Evolutionary conservation across 2,329 filamentous ascomycete species (phyloP), one percentile per base, ranked within the genome.

Genomic region (Fusarium sp.): DNA sequence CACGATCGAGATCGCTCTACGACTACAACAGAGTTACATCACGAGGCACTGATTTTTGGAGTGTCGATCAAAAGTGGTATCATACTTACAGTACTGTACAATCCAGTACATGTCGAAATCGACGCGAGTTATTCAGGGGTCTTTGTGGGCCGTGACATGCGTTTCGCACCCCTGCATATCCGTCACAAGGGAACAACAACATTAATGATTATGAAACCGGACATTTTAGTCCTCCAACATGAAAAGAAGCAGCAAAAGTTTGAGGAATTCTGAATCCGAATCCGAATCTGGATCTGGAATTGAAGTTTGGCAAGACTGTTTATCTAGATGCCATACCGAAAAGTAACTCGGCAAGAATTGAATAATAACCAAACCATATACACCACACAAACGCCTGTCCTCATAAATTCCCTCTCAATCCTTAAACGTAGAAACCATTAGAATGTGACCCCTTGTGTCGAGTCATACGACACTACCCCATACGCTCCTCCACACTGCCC

Each of bases 401-500:
- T 70, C 44, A 40, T 70, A 29, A 37, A 47, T 53, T 24, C 24
- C 48, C 24, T 24, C 54, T 41, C 49, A 40, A 24, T 56, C n/a
- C 52, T 49, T 30, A 27, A 56, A 40, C 57, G 51, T 51, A 20
- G 51, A 41, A 52, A 41, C 55, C 62, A 24, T 66, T 41, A 55
- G 49, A 29, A 8, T 46, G 47, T 54, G 14, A 44, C 24, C 47
- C 53, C 41, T 37, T 56, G 47, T 45, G 27, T 61, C 32, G 57
- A 56, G 42, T 58, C 44, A 44, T 61, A 58, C 57, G 55, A 22
- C 55, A 46, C 22, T 79, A 80, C 45, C 81, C 80, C 76, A 90
- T 88, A 55, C 87, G 83, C 80, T 90, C 88, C 78, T 90, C 88
- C 49, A 90, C 77, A 41, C 88, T 87, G 69, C 86, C 87, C 85